These are phyloP conservation scores for Penicillium psychrosexuale DNA, from an alignment of 2,329 filamentous ascomycete genomes.

Conservation along the genomic window DNA sequence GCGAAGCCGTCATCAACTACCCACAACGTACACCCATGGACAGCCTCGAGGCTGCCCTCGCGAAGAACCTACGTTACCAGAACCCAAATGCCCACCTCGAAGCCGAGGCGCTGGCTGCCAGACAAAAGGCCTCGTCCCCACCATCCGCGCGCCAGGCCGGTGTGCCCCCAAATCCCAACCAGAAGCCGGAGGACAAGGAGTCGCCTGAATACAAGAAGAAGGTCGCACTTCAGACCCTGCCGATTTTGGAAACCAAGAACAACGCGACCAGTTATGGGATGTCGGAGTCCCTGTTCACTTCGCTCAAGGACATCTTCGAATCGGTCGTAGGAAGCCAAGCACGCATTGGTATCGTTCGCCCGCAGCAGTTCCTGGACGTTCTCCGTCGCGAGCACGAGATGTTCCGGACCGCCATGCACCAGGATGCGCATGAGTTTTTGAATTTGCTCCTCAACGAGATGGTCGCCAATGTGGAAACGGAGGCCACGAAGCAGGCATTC, in stretches of 20 bases:
- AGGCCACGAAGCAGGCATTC: slow-evolving; percentile 52
- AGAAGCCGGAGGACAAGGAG: slow-evolving; percentile 86
- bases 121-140: slow-evolving; percentile 41
- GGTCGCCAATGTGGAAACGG: slow-evolving; percentile 88
- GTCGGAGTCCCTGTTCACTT: slow-evolving; percentile 92
- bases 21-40: slow-evolving; percentile 69
- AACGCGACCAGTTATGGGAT: slow-evolving; percentile 80
- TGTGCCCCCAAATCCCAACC: slow-evolving; percentile 54
- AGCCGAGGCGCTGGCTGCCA: slow-evolving; percentile 49
- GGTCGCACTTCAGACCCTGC: slow-evolving; percentile 81
- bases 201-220: slow-evolving; percentile 98
- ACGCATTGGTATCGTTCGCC: slow-evolving; percentile 85
- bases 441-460: slow-evolving; percentile 94
- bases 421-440: slow-evolving; percentile 96
- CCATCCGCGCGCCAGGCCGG: slow-evolving; percentile 46
- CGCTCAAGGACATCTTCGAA: slow-evolving; percentile 93
- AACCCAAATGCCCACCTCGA: slow-evolving; percentile 56
- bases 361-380: slow-evolving; percentile 88
- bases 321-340: slow-evolving; percentile 77
- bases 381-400: slow-evolving; percentile 93
- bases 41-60: slow-evolving; percentile 58
- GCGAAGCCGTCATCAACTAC: slow-evolving; percentile 90
- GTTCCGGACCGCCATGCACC: slow-evolving; percentile 96
- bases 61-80: slow-evolving; percentile 53
- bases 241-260: slow-evolving; percentile 81